Conservation (phyloP, 2,329 filamentous ascomycete species). For the Phyllosticta paracitricarpa region DNA sequence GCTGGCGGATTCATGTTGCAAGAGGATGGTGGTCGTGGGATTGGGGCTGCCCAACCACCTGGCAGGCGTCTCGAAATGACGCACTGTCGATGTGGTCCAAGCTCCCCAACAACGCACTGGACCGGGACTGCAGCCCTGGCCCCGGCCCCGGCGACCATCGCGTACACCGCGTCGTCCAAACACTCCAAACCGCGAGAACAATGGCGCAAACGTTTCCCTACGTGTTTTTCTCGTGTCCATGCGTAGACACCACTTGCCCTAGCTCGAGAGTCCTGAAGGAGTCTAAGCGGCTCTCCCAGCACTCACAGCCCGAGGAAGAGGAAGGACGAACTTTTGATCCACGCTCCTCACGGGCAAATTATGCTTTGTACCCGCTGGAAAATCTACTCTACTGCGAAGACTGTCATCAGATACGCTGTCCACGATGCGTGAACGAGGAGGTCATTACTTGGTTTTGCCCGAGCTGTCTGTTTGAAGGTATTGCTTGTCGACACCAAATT, state of each 20-base stretch:
- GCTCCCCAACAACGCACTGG: not conserved
- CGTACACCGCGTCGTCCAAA: not conserved
- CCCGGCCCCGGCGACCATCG: not conserved
- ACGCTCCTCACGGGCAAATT: conserved; percentile 72
- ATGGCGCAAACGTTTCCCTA: conserved; percentile 53
- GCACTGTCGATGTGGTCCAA: conserved; percentile 7
- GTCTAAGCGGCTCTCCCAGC: conserved; percentile 23
- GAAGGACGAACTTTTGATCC: conserved; percentile 81
- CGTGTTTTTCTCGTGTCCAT: conserved; percentile 56
- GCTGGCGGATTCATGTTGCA: conserved; percentile 23
- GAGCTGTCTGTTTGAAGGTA: conserved; percentile 77
- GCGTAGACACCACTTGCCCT: conserved; percentile 33
- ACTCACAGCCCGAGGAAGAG: conserved; percentile 39
- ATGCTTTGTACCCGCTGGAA: conserved; percentile 85
- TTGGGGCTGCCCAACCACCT: not conserved
- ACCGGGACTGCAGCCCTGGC: not conserved
- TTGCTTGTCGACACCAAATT: not conserved
- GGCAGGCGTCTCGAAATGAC: not conserved
- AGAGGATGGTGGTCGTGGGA: not conserved
- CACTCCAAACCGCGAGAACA: conserved; percentile 1
- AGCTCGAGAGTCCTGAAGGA: conserved; percentile 23
- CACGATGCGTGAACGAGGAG: conserved; percentile 84
- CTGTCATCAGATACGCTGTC: conserved; percentile 91
- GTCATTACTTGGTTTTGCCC: conserved; percentile 94
- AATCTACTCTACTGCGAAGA: conserved; percentile 95